A percentile compares a stretch with the other conserved stretches of the same genome.
Evolutionary conservation across 345 rosid species (phyloP).

Genomic region (Lumnitzera racemosa): DNA sequence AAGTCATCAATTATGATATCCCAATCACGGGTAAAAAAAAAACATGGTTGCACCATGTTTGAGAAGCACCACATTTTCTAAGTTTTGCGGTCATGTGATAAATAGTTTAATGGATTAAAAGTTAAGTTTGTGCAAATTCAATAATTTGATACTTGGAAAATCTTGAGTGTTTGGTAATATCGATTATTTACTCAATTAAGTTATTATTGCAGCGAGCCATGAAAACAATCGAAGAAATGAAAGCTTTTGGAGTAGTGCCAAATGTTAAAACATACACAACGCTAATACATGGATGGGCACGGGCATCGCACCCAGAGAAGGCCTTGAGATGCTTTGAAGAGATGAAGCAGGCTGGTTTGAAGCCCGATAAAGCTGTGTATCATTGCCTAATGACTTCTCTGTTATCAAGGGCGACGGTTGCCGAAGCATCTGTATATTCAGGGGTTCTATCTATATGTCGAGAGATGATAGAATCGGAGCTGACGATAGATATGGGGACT

Average conservation of each 20-base stretch:
- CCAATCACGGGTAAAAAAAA: no score
- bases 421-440: slow-evolving; percentile 63
- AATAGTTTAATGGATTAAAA: no score
- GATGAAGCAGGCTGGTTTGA: slow-evolving; percentile 66
- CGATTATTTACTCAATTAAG: neutral
- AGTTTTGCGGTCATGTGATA: no score
- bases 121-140: no score
- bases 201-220: slow-evolving; percentile 36
- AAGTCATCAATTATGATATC: no score
- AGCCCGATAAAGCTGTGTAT: slow-evolving; percentile 85
- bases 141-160: no score
- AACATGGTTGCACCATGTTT: no score
- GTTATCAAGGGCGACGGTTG: slow-evolving; percentile 69
- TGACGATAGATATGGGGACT: slow-evolving; percentile 88
- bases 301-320: slow-evolving; percentile 89
- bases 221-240: slow-evolving; percentile 63
- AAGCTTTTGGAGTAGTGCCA: slow-evolving; percentile 53
- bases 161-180: no score
- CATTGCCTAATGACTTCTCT: slow-evolving; percentile 87
- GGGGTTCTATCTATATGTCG: slow-evolving; percentile 50
- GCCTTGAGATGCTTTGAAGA: slow-evolving; percentile 76
- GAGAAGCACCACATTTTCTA: no score
- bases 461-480: slow-evolving; percentile 69
- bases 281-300: slow-evolving; percentile 87
- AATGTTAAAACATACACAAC: slow-evolving; percentile 91